Conservation (phyloP, 495 filamentous ascomycete genomes). For the Cercophora samala region DNA sequence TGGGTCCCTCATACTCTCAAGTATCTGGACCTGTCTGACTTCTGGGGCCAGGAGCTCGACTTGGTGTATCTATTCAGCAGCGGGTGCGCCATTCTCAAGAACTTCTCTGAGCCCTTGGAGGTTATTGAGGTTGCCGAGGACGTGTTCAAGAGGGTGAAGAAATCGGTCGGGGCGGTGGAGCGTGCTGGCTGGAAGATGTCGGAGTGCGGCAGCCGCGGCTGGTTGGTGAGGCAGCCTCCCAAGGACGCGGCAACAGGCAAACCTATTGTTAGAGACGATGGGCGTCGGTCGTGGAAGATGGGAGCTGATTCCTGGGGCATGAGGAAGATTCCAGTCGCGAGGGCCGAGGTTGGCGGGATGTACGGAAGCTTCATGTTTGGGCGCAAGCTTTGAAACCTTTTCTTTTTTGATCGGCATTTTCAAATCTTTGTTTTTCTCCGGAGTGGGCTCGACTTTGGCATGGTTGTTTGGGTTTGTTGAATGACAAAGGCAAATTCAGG, state of each 20-base stretch:
- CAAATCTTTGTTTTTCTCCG: not conserved
- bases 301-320: constrained; percentile 86
- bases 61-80: constrained; percentile 60
- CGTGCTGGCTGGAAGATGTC: constrained; percentile 63
- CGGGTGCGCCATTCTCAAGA: constrained; percentile 57
- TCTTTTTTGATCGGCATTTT: constrained; percentile 7
- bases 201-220: constrained; percentile 60
- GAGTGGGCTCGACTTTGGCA: constrained; percentile 2
- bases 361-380: constrained; percentile 85
- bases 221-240: constrained; percentile 61
- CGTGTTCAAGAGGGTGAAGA: constrained; percentile 59
- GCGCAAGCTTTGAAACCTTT: constrained; percentile 39
- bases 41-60: constrained; percentile 59
- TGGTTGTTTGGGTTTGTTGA: constrained; percentile 8
- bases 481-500: constrained; percentile 6
- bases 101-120: constrained; percentile 65
- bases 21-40: constrained; percentile 67
- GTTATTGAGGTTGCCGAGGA: constrained; percentile 78
- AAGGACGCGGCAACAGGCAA: constrained; percentile 22
- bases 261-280: constrained; percentile 36
- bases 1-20: constrained; percentile 65
- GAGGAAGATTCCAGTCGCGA: constrained; percentile 77
- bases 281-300: constrained; percentile 76
- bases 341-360: constrained; percentile 76
- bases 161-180: constrained; percentile 40